Base-by-base conservation (phyloP, 2,329 filamentous ascomycete species). In the Lachnellula hyalina region DNA sequence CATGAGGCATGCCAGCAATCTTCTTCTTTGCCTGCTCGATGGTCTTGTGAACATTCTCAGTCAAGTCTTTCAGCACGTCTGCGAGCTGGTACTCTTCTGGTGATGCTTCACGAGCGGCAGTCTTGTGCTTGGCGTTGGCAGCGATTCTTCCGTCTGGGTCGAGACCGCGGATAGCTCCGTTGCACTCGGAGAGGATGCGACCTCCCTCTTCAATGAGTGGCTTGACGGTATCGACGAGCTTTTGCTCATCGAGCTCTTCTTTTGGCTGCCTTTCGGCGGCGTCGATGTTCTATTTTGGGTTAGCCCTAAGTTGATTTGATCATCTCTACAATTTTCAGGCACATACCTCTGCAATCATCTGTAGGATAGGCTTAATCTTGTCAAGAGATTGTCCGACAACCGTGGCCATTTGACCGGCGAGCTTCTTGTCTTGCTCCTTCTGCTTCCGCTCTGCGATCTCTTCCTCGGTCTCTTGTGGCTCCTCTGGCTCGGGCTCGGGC, bases 21-120 rank as follows among this genome's bases (percentile, higher is more conserved):
- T 89, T 89, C 76, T 87, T 89, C 83, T 92, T 94, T 25, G 89
- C 88, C 60, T 87, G 85, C 68, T 96, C 91, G 63, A 96, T 93
- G 23, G 86, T 90, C 65, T 86, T 84, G 47, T 88, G 86, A 21
- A 96, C 88, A 25, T 83, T 86, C 19, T 86, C 86, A 0, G 91
- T 93, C 56, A 96, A 79, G 69, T 90, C 90, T 77, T 96, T 95
- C 63, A 96, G 82, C 9, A 86, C 75, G 55, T 96, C 90, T 4
- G 92, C 91, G 15, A 96, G 83, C 57, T 85, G 85, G 66, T 90
- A 87, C 72, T 96, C 90, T 68, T 96, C 90, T 0, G 89, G 86
- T 0, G 85, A 85, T 2, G 89, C 89, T 68, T 94, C 89, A 58
- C 82, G 84, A 3, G 85, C 82, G 36, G 85, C 83, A 25, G 87